Conservation (phyloP, 1,284 basidiomycete genomes). For the Cutaneotrichosporon sp. region DNA sequence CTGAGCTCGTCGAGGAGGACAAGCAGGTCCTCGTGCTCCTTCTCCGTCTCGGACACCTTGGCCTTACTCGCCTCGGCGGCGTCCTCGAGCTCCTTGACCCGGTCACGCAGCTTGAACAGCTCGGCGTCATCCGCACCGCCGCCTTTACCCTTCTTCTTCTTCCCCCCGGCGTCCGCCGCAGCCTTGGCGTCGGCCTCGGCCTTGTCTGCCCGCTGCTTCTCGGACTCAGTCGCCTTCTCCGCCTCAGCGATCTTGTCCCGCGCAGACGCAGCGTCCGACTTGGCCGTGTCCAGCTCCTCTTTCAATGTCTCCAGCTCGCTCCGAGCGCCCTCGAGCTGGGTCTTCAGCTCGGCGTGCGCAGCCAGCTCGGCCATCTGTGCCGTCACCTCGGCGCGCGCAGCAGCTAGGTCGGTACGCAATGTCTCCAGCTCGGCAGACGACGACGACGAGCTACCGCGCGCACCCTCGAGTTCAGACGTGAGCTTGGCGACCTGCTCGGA, state of each 20-base stretch:
- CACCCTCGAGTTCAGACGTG: slow-evolving; percentile 26
- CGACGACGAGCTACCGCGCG: slow-evolving; percentile 1
- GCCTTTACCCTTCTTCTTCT: slow-evolving; percentile 20
- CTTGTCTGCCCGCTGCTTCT: slow-evolving; percentile 5
- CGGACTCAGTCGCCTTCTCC: slow-evolving; percentile 15
- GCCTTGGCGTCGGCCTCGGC: slow-evolving; percentile 20
- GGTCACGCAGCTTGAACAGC: slow-evolving; percentile 21
- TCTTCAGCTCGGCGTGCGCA: slow-evolving; percentile 23
- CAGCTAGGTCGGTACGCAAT: slow-evolving; percentile 27
- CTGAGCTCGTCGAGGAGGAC: slow-evolving; percentile 90
- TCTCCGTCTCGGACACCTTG: slow-evolving; percentile 72
- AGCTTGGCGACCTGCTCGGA: slow-evolving; percentile 37
- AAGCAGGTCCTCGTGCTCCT: slow-evolving; percentile 90
- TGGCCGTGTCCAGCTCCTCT: slow-evolving; percentile 9
- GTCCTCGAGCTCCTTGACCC: slow-evolving; percentile 17
- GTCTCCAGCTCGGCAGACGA: slow-evolving; percentile 26
- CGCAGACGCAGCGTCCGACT: slow-evolving; percentile 4
- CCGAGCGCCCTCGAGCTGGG: slow-evolving; percentile 29
- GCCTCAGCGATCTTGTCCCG: slow-evolving; percentile 14
- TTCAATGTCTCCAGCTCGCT: slow-evolving; percentile 24
- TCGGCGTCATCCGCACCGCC: slow-evolving; percentile 13
- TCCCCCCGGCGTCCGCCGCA: slow-evolving; percentile 1
- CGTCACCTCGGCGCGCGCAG: slow-evolving; percentile 22
- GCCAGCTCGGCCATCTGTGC: slow-evolving; percentile 19
- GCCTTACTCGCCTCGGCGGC: slow-evolving; percentile 58